Evolutionary conservation across 331 rosid species (phyloP).

Genomic region (Prunus yedoensis): DNA sequence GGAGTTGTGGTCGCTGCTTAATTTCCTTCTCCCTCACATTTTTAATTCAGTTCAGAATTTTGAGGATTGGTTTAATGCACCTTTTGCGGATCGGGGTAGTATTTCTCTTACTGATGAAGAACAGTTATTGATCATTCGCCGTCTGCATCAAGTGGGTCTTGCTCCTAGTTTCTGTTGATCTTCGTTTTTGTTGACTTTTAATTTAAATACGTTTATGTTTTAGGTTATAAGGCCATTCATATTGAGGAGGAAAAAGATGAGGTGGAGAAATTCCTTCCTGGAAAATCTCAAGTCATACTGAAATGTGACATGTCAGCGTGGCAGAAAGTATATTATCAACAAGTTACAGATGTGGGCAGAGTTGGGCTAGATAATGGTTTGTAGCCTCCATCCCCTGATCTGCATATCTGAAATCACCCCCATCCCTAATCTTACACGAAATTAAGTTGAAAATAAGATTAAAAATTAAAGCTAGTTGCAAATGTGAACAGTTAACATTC

Average conservation of each 20-base stretch:
- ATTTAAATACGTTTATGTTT: slow-evolving; percentile 11
- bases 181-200: slow-evolving; percentile 13
- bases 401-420: neutral
- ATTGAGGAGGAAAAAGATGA: slow-evolving; percentile 95
- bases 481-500: neutral
- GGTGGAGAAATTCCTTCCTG: slow-evolving; percentile 96
- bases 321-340: slow-evolving; percentile 99
- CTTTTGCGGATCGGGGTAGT: slow-evolving; percentile 91
- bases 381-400: slow-evolving; percentile 30
- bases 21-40: slow-evolving; percentile 95
- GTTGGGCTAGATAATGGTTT: slow-evolving; percentile 91
- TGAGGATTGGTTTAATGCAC: slow-evolving; percentile 99
- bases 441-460: slow-evolving; percentile 13
- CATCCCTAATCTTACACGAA: neutral
- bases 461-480: neutral
- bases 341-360: slow-evolving; percentile 92
- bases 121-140: slow-evolving; percentile 91
- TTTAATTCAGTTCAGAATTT: slow-evolving; percentile 97
- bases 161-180: slow-evolving; percentile 26
- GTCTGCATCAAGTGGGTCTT: slow-evolving; percentile 87
- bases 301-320: slow-evolving; percentile 97
- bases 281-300: slow-evolving; percentile 94
- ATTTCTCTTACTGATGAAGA: slow-evolving; percentile 92
- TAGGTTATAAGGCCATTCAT: slow-evolving; percentile 98
- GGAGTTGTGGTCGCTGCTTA: slow-evolving; percentile 98